A percentile compares a stretch with the other conserved stretches of the same genome.
phyloP scores from a whole-genome alignment of 1,139 yeast genomes.

The Suhomyces anneliseae region DNA sequence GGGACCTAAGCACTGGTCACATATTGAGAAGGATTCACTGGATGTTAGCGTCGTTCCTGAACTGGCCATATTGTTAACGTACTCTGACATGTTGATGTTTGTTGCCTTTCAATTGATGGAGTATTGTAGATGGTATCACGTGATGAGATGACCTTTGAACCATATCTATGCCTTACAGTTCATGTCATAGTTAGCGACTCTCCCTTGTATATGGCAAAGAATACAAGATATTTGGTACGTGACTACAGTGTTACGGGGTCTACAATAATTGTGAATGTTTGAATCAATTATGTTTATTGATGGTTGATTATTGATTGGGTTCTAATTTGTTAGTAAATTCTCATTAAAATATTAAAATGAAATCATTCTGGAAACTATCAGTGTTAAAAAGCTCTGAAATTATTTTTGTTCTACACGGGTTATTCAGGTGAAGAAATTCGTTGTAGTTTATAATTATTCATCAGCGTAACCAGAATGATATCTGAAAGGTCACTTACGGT shows the following conservation, averaged over 20 bases:
- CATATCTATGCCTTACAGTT: no score
- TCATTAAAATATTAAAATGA: neutral
- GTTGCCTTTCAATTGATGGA: neutral
- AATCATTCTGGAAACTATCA: slow-evolving; percentile 28
- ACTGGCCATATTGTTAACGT: neutral
- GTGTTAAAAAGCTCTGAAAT: slow-evolving; percentile 73
- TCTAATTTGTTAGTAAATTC: slow-evolving; percentile 13
- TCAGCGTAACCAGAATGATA: slow-evolving; percentile 21
- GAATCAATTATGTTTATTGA: neutral
- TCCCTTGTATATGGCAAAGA: no score
- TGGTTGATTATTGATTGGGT: neutral
- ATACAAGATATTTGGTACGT: no score
- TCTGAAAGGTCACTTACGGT: slow-evolving; percentile 3
- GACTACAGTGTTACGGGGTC: no score
- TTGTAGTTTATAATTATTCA: slow-evolving; percentile 44
- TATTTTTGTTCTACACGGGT: slow-evolving; percentile 51
- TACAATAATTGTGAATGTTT: no score
- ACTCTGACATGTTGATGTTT: neutral
- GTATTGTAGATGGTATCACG: neutral
- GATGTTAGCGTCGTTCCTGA: neutral
- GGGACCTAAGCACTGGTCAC: slow-evolving; percentile 71
- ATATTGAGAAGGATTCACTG: slow-evolving; percentile 40
- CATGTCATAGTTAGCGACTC: no score
- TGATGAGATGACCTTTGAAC: neutral
- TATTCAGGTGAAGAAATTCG: slow-evolving; percentile 71